A percentile compares a stretch with the other conserved stretches of the same genome.
Evolutionary conservation across 192 early-diverging fungal species (phyloP).

Genomic region (Coemansia sp.): DNA sequence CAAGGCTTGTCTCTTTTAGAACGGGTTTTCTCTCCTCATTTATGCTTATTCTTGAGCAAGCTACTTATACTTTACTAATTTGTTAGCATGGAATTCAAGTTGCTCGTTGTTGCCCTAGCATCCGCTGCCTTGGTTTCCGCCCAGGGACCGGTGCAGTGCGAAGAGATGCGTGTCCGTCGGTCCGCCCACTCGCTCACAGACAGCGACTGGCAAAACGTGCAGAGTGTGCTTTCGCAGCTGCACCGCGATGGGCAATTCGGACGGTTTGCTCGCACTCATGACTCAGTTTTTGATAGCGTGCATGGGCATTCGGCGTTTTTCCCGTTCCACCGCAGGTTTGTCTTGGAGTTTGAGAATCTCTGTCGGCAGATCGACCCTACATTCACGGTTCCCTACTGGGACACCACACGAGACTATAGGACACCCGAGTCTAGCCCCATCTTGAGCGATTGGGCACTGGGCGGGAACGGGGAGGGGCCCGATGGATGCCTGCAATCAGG

Average conservation of each 20-base stretch:
- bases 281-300: slow-evolving; percentile 35
- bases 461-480: slow-evolving; percentile 37
- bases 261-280: slow-evolving; percentile 38
- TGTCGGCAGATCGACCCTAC: slow-evolving; percentile 31
- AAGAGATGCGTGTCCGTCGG: slow-evolving; percentile 20
- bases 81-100: background rate
- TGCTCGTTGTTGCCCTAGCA: slow-evolving; percentile 6
- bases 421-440: slow-evolving; percentile 35
- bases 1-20: background rate
- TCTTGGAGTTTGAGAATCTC: slow-evolving; percentile 49
- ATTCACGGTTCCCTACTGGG: slow-evolving; percentile 51
- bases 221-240: slow-evolving; percentile 24
- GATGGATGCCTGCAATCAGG: slow-evolving; percentile 24
- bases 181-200: slow-evolving; percentile 41
- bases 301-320: slow-evolving; percentile 49
- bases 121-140: slow-evolving; percentile 3
- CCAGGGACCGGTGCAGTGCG: slow-evolving; percentile 23
- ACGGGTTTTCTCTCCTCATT: background rate
- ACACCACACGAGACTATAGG: slow-evolving; percentile 34
- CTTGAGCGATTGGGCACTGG: slow-evolving; percentile 19
- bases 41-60: background rate
- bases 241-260: slow-evolving; percentile 34
- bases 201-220: slow-evolving; percentile 37
- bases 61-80: background rate
- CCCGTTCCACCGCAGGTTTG: slow-evolving; percentile 53